Evolutionary conservation across 345 rosid genomes (phyloP).

Genomic region (Excoecaria agallocha): DNA sequence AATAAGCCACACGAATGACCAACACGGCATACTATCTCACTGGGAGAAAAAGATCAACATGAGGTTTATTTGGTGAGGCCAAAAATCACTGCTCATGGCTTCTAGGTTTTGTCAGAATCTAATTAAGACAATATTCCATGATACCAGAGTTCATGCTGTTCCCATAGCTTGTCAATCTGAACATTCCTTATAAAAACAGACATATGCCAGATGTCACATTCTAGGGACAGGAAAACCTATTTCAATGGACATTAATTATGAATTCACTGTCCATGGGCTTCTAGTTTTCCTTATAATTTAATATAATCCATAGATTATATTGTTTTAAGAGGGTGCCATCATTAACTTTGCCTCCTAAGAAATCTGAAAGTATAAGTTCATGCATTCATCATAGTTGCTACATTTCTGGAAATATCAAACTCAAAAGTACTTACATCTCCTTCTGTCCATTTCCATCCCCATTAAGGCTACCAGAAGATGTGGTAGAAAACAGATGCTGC

Average conservation of each 20-base stretch:
- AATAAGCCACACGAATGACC: too few relatives aligned
- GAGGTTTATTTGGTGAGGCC: too few relatives aligned
- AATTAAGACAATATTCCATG: too few relatives aligned
- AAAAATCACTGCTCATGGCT: too few relatives aligned
- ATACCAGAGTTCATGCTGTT: too few relatives aligned
- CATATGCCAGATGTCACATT: neutral
- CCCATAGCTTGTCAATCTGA: too few relatives aligned
- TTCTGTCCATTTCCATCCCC: conserved; percentile 22
- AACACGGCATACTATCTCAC: too few relatives aligned
- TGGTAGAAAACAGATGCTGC: conserved; percentile 34
- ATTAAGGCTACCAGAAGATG: conserved; percentile 27
- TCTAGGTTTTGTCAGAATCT: too few relatives aligned
- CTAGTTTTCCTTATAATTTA: neutral
- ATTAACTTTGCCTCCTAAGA: neutral
- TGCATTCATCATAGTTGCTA: neutral
- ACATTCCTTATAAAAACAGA: neutral
- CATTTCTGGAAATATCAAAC: neutral
- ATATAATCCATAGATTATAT: neutral
- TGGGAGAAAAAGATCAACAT: too few relatives aligned
- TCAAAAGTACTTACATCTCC: conserved; percentile 38
- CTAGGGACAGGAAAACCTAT: too few relatives aligned
- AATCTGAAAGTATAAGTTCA: neutral
- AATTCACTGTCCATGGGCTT: neutral
- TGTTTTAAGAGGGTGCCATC: neutral
- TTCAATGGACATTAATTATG: neutral